A percentile compares a stretch with the other conserved stretches of the same genome.
phyloP scores from a whole-genome alignment of 208 protist genomes.

The Trypanosoma lewisi region DNA sequence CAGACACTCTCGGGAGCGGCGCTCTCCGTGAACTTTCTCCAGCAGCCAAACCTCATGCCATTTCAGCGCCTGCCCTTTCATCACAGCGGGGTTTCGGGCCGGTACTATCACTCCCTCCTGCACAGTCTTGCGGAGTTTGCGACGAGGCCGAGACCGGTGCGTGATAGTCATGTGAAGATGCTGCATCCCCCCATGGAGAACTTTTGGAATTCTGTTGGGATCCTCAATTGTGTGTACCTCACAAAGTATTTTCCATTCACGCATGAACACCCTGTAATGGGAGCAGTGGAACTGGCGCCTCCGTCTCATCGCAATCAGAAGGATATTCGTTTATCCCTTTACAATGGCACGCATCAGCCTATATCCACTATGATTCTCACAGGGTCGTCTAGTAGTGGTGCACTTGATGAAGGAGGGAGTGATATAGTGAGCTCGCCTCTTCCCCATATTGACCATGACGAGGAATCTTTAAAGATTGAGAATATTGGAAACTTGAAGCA shows the following conservation, averaged over 20 bases:
- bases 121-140: conserved; percentile 78
- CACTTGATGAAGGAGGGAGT: background rate
- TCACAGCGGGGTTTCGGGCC: conserved; percentile 31
- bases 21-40: conserved; percentile 63
- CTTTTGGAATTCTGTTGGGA: conserved; percentile 72
- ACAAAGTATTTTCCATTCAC: conserved; percentile 34
- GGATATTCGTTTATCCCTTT: conserved; percentile 76
- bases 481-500: conserved; percentile 5
- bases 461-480: background rate
- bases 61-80: conserved; percentile 66
- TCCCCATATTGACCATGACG: conserved; percentile 3
- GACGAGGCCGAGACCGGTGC: conserved; percentile 56
- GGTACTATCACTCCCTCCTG: conserved; percentile 81
- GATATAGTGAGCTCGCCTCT: background rate
- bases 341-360: conserved; percentile 38
- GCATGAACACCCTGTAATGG: conserved; percentile 47
- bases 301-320: conserved; percentile 48
- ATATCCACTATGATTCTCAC: conserved; percentile 72
- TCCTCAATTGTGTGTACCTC: conserved; percentile 71
- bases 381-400: conserved; percentile 23
- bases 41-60: conserved; percentile 50
- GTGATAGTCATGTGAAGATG: conserved; percentile 40
- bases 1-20: conserved; percentile 77
- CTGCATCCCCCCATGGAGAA: conserved; percentile 49
- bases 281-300: conserved; percentile 67